phyloP scores from a whole-genome alignment of 768 basidiomycete genomes.

The Strobilomyces confusus region DNA sequence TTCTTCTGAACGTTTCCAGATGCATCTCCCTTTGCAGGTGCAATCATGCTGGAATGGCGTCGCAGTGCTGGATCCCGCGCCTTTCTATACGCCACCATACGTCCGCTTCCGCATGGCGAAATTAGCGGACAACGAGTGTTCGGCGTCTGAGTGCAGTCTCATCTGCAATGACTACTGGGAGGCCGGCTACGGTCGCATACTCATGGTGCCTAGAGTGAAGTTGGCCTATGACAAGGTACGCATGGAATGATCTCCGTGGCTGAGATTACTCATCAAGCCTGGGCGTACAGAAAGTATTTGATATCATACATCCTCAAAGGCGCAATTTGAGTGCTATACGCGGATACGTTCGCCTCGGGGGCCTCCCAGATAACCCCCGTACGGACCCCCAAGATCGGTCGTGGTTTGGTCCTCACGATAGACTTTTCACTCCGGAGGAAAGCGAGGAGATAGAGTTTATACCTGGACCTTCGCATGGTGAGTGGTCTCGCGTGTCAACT shows the following conservation, averaged over 20 bases:
- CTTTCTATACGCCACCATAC: slow-evolving; percentile 88
- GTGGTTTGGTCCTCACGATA: slow-evolving; percentile 97
- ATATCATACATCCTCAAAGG: slow-evolving; percentile 87
- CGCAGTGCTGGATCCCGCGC: slow-evolving; percentile 91
- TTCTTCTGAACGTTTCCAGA: slow-evolving; percentile 78
- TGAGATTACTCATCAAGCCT: slow-evolving; percentile 3
- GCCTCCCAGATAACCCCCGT: slow-evolving; percentile 90
- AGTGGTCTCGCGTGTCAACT: background rate
- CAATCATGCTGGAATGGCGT: slow-evolving; percentile 99
- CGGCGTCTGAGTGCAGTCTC: slow-evolving; percentile 90
- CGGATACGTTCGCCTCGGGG: slow-evolving; percentile 92
- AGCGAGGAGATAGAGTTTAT: slow-evolving; percentile 69
- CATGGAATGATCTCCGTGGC: background rate
- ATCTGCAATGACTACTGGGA: slow-evolving; percentile 99
- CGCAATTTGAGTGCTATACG: slow-evolving; percentile 95
- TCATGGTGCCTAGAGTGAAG: slow-evolving; percentile 98
- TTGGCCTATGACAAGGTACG: slow-evolving; percentile 88
- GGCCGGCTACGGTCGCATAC: slow-evolving; percentile 90
- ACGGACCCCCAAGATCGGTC: slow-evolving; percentile 97
- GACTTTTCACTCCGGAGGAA: slow-evolving; percentile 90
- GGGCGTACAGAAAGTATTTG: slow-evolving; percentile 75
- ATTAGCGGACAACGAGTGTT: slow-evolving; percentile 85
- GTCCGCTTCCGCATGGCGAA: slow-evolving; percentile 95
- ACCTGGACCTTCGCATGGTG: slow-evolving; percentile 84
- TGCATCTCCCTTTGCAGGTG: slow-evolving; percentile 91